These are phyloP conservation scores for Hagleromyces aurorensis DNA, from an alignment of 805 yeast genomes.

Conservation along the genomic window DNA sequence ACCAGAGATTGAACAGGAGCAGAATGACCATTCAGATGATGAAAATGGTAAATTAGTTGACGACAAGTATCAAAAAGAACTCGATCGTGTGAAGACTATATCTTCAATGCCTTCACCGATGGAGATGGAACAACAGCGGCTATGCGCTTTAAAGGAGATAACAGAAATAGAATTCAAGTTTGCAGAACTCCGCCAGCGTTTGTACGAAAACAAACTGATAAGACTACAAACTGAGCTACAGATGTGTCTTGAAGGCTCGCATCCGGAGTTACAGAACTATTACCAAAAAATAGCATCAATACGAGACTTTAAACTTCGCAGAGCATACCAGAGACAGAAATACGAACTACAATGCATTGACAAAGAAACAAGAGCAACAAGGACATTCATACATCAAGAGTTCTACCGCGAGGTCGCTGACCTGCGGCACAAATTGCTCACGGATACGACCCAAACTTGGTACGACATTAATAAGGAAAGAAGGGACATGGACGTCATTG, in stretches of 20 bases:
- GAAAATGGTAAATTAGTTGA: constrained; percentile 11
- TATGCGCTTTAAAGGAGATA: constrained; percentile 45
- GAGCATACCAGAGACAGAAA: constrained; percentile 42
- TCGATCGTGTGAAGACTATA: constrained; percentile 4
- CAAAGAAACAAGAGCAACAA: constrained; percentile 68
- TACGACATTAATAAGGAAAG: constrained; percentile 86
- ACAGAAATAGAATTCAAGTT: constrained; percentile 78
- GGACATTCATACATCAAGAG: constrained; percentile 80
- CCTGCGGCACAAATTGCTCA: constrained; percentile 53
- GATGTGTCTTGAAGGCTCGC: constrained; percentile 82
- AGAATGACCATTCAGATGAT: constrained; percentile 12
- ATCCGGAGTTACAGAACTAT: constrained; percentile 77
- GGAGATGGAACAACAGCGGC: constrained; percentile 25
- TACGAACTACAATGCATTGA: constrained; percentile 72
- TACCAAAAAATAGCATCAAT: constrained; percentile 64
- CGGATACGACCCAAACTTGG: constrained; percentile 78
- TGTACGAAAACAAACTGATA: constrained; percentile 75
- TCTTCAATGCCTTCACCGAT: constrained; percentile 18
- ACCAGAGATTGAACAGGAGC: constrained; percentile 24
- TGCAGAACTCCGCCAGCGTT: constrained; percentile 74
- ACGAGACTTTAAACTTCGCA: constrained; percentile 58
- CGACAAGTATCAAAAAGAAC: constrained; percentile 17
- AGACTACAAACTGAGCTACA: constrained; percentile 75
- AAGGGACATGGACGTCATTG: constrained; percentile 57
- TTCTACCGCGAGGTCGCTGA: constrained; percentile 62